phyloP scores from a whole-genome alignment of 225 moss, liverwort and hornwort genomes.

The Bryoerythrophyllum caledonicum region DNA sequence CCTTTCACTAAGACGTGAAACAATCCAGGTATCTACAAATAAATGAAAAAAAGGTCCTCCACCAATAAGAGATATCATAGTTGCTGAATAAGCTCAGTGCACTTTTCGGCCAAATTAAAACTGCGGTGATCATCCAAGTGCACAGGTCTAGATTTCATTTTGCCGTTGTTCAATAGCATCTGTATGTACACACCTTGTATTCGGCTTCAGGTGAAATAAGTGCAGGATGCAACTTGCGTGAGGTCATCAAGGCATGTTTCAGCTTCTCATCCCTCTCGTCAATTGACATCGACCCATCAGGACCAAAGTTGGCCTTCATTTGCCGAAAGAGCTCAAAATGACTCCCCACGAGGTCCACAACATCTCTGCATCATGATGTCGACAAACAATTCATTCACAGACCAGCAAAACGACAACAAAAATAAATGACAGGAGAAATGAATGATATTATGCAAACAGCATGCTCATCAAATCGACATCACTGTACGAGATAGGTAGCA shows the following conservation, averaged over 20 bases:
- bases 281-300: constrained; percentile 43
- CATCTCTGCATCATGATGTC: constrained; percentile 43
- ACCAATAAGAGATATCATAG: neutral
- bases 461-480: neutral
- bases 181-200: constrained; percentile 44
- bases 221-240: constrained; percentile 58
- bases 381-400: neutral
- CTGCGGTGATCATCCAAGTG: neutral
- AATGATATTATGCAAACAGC: constrained; percentile 13
- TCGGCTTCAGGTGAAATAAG: constrained; percentile 56
- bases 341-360: constrained; percentile 52
- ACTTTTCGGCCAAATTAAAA: constrained; percentile 4
- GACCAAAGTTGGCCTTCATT: constrained; percentile 54
- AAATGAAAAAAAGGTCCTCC: neutral
- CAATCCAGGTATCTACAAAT: neutral
- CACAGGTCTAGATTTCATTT: constrained; percentile 1
- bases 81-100: constrained; percentile 2
- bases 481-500: neutral
- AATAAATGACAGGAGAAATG: neutral
- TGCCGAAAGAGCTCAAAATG: constrained; percentile 56
- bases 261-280: constrained; percentile 63
- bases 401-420: neutral
- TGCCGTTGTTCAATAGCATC: neutral
- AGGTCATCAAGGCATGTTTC: constrained; percentile 46
- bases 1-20: neutral